These are phyloP conservation scores for Paecilomyces formosus DNA, from an alignment of 2,329 filamentous ascomycete species.

Conservation along the genomic window DNA sequence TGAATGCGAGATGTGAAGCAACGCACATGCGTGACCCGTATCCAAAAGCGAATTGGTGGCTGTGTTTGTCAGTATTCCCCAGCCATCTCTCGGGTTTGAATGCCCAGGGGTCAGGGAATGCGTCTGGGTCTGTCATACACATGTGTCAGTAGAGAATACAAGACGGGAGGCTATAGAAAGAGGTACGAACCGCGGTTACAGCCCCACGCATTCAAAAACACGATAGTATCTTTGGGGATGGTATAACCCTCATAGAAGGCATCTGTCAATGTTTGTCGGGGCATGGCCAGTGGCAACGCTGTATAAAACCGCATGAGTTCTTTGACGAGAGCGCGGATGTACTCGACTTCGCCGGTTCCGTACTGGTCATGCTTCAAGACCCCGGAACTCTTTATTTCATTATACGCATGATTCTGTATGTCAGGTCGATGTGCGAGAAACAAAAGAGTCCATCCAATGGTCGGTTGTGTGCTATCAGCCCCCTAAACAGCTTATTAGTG, in stretches of 20 bases:
- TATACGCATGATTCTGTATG: slow-evolving; percentile 6
- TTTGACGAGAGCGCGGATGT: slow-evolving; percentile 8
- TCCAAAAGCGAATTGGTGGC: slow-evolving; percentile 7
- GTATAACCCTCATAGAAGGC: slow-evolving; percentile 6
- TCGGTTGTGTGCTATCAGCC: slow-evolving; percentile 5
- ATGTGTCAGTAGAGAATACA: too few species aligned
- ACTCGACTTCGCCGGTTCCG: slow-evolving; percentile 5
- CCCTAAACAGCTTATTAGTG: not conserved
- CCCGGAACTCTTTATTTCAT: slow-evolving; percentile 4
- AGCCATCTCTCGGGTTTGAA: slow-evolving; percentile 11
- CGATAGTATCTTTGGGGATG: slow-evolving; percentile 7
- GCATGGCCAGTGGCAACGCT: slow-evolving; percentile 8
- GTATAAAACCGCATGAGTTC: slow-evolving; percentile 6
- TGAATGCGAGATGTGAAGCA: slow-evolving; percentile 5
- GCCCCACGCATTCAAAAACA: slow-evolving; percentile 11
- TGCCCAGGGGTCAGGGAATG: not conserved
- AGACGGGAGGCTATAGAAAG: not conserved
- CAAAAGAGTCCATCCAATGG: slow-evolving; percentile 5
- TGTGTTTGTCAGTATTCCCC: slow-evolving; percentile 5
- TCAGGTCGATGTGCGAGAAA: slow-evolving; percentile 7
- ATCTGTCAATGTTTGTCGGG: slow-evolving; percentile 1
- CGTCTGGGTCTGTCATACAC: not conserved
- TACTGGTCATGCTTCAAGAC: slow-evolving; percentile 1
- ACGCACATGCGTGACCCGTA: slow-evolving; percentile 8
- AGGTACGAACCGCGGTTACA: slow-evolving; percentile 8